Evolutionary conservation across 2,329 filamentous ascomycete genomes (phyloP).

Genomic region (Aspergillus sp.): DNA sequence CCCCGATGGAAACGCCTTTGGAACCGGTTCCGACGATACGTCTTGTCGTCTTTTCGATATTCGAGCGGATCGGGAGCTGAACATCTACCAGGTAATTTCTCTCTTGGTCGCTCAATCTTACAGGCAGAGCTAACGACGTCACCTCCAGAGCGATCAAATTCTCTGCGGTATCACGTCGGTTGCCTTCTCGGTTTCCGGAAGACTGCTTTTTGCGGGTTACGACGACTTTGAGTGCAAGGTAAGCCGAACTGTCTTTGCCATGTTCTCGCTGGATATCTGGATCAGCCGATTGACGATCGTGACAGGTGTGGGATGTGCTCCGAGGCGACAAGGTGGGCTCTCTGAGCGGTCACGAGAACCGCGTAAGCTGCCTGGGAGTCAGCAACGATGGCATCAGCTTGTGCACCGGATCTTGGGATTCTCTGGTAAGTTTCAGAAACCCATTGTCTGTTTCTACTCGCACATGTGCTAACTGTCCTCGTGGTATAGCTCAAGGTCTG

Average conservation of each 20-base stretch:
- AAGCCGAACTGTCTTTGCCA: slow-evolving; percentile 33
- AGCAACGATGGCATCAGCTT: slow-evolving; percentile 99
- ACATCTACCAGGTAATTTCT: slow-evolving; percentile 62
- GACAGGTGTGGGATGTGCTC: slow-evolving; percentile 93
- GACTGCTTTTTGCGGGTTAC: slow-evolving; percentile 93
- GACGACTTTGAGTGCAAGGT: slow-evolving; percentile 99
- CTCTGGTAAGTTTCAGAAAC: slow-evolving; percentile 68
- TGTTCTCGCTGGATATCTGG: not conserved
- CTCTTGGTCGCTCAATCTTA: not conserved
- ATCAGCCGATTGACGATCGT: not conserved
- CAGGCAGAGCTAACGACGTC: slow-evolving; percentile 8
- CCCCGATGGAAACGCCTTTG: slow-evolving; percentile 97
- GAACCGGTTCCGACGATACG: slow-evolving; percentile 95
- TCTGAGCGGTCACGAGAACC: slow-evolving; percentile 95
- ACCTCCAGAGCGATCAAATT: slow-evolving; percentile 82
- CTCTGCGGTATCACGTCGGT: slow-evolving; percentile 98
- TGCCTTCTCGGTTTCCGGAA: slow-evolving; percentile 93
- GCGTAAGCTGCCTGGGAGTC: slow-evolving; percentile 96
- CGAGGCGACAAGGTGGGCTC: slow-evolving; percentile 96
- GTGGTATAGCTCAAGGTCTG: slow-evolving; percentile 74
- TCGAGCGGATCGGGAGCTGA: slow-evolving; percentile 80
- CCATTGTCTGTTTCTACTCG: not conserved
- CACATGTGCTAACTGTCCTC: slow-evolving; percentile 10
- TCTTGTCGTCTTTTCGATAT: slow-evolving; percentile 98
- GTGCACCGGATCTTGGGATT: slow-evolving; percentile 99